Evolutionary conservation across 2,329 filamentous ascomycete species (phyloP).

Genomic region (Bipolaris zeicola): DNA sequence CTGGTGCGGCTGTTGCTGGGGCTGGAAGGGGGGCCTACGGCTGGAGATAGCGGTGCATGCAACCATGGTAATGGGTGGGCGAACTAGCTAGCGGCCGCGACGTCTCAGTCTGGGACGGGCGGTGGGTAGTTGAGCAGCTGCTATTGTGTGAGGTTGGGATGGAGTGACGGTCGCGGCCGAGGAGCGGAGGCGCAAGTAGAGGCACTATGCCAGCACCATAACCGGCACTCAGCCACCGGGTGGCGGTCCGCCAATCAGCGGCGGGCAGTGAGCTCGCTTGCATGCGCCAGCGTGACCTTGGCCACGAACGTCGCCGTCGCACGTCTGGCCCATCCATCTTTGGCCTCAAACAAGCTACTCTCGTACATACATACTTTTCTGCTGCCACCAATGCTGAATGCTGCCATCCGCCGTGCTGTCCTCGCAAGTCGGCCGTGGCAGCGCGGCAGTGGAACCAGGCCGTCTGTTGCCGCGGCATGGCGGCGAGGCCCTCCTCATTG

Average conservation of each 20-base stretch:
- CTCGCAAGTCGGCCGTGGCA: too few species aligned
- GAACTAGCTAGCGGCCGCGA: not conserved
- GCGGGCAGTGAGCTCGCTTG: conserved; percentile 6
- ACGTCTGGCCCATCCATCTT: not conserved
- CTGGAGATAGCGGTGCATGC: too few species aligned
- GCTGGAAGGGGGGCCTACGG: too few species aligned
- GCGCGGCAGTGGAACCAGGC: too few species aligned
- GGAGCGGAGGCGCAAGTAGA: not conserved
- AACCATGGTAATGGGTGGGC: too few species aligned
- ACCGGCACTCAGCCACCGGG: conserved; percentile 6
- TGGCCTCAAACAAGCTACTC: not conserved
- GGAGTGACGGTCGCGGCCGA: not conserved
- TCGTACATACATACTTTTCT: too few species aligned
- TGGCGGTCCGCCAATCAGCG: conserved; percentile 4
- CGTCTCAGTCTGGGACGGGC: not conserved
- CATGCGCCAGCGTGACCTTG: not conserved
- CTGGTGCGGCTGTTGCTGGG: too few species aligned
- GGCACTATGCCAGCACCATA: not conserved
- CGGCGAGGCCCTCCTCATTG: not conserved
- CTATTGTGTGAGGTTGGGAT: too few species aligned
- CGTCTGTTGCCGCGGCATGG: too few species aligned
- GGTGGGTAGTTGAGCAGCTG: not conserved
- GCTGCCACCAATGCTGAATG: too few species aligned
- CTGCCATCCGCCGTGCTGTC: too few species aligned
- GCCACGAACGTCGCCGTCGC: not conserved